Percentiles rank a stretch among this genome's conserved stretches.
Evolutionary conservation across 305 asterid species (phyloP).

Genomic region (Fraxinus sp.): DNA sequence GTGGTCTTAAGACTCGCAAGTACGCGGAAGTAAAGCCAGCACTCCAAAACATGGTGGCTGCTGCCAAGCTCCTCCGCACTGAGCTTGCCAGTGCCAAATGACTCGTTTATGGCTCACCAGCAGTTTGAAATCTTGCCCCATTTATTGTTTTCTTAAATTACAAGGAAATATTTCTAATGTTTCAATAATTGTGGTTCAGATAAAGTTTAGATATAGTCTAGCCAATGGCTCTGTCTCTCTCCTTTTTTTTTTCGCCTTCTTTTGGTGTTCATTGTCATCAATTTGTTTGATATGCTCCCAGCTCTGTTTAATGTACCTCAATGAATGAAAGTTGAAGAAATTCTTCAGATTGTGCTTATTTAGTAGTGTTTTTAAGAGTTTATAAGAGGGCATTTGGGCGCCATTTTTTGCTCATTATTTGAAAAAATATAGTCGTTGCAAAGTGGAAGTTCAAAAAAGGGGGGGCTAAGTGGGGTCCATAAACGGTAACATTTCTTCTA

Average conservation of each 20-base stretch:
- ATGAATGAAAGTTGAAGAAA: slow-evolving; percentile 3
- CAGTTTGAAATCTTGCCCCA: not conserved
- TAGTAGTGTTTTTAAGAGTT: not conserved
- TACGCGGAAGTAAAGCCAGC: slow-evolving; percentile 74
- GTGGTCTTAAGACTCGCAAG: slow-evolving; percentile 84
- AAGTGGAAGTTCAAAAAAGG: no score
- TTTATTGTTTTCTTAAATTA: not conserved
- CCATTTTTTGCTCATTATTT: no score
- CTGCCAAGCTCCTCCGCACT: slow-evolving; percentile 61
- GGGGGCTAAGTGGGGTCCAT: no score
- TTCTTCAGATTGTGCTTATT: not conserved
- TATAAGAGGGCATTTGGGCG: no score
- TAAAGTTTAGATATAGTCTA: slow-evolving; percentile 14
- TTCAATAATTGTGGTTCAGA: slow-evolving; percentile 27
- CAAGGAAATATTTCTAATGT: not conserved
- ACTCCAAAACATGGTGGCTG: slow-evolving; percentile 66
- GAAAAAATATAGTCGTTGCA: no score
- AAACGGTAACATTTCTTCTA: no score
- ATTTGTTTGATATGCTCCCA: not conserved
- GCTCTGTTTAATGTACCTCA: not conserved
- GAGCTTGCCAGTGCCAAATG: slow-evolving; percentile 62
- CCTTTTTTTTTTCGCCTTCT: not conserved
- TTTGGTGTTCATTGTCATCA: not conserved
- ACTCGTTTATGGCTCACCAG: slow-evolving; percentile 7
- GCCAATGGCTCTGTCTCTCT: not conserved